These are phyloP conservation scores for Capsicum baccatum DNA, from an alignment of 257 asterid genomes.

Conservation along the genomic window DNA sequence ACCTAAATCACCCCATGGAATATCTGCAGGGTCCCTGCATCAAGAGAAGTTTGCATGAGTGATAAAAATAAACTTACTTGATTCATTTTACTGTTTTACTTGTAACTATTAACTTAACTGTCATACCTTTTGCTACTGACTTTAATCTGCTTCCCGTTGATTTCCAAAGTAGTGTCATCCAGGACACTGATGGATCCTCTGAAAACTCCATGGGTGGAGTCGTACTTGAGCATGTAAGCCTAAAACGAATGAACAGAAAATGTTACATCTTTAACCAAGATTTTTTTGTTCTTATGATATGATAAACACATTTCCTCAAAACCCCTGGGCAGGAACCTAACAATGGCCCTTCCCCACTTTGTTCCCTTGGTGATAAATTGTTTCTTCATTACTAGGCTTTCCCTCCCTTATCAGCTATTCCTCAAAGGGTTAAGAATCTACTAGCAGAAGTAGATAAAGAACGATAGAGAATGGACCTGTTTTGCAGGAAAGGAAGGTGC, in stretches of 20 bases:
- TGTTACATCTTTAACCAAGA: neutral
- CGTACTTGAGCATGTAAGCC: conserved; percentile 99
- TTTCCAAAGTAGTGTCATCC: conserved; percentile 88
- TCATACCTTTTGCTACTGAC: conserved; percentile 75
- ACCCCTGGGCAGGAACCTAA: neutral
- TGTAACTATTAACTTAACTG: neutral
- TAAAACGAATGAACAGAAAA: conserved; percentile 42
- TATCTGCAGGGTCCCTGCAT: conserved; percentile 88
- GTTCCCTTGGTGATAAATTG: neutral
- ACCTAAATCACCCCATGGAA: conserved; percentile 97
- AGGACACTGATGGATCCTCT: conserved; percentile 69
- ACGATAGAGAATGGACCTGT: neutral
- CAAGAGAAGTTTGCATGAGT: conserved; percentile 35
- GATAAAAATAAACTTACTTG: conserved; percentile 20
- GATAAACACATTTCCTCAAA: neutral
- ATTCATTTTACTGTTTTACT: neutral
- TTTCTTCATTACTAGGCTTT: neutral
- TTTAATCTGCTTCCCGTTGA: conserved; percentile 84
- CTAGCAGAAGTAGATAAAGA: neutral
- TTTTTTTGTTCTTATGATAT: neutral
- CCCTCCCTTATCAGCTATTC: neutral
- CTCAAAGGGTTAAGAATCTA: neutral
- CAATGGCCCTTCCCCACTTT: neutral
- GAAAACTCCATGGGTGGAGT: conserved; percentile 93
- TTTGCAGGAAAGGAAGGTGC: neutral